phyloP scores from a whole-genome alignment of 1,139 yeast species.

The Hyphopichia fennica region DNA sequence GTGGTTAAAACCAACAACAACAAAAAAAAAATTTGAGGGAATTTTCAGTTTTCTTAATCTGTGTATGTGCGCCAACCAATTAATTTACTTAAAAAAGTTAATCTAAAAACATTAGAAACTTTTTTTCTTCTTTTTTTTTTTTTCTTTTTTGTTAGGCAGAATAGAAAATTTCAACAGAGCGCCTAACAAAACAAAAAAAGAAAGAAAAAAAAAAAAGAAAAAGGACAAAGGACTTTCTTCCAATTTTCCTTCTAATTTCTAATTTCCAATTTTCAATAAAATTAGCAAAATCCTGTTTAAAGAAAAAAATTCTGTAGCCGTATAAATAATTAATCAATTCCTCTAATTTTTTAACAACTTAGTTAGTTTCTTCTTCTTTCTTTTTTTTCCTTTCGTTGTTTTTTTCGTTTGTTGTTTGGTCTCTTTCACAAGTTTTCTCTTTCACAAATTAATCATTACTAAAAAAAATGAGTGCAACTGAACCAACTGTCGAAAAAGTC shows the following conservation, averaged over 20 bases:
- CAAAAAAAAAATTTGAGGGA: background rate
- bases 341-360: background rate
- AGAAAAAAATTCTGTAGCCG: no score
- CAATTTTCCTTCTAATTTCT: background rate
- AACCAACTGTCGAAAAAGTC: conserved; percentile 51
- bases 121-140: no score
- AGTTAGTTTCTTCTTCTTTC: background rate
- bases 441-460: conserved; percentile 9
- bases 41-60: no score
- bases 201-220: no score
- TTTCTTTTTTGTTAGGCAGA: no score
- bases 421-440: conserved; percentile 4
- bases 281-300: no score
- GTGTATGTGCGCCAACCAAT: background rate
- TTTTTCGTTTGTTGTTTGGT: conserved; percentile 1
- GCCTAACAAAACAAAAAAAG: no score
- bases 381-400: conserved; percentile 1
- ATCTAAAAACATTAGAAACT: background rate
- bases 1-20: no score
- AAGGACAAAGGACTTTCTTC: no score
- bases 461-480: conserved; percentile 45
- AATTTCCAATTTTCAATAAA: no score
- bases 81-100: background rate
- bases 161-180: no score
- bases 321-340: conserved; percentile 2